Evolutionary conservation across 805 yeast genomes (phyloP).

Genomic region (Wickerhamiella lipophila): DNA sequence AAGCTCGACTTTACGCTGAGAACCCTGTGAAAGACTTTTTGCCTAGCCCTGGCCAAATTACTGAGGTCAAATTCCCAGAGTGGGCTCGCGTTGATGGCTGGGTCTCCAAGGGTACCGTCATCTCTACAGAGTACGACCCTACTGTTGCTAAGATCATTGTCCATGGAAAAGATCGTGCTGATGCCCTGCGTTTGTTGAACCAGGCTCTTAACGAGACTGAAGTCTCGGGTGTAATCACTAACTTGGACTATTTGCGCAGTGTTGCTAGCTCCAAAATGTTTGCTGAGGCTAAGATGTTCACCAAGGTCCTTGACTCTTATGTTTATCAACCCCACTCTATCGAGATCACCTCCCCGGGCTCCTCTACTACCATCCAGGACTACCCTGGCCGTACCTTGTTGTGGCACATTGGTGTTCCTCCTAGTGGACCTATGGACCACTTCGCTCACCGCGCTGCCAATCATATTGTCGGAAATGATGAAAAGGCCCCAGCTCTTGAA

Average conservation of each 20-base stretch:
- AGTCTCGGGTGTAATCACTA: constrained; percentile 78
- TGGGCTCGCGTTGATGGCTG: constrained; percentile 94
- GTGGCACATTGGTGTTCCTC: constrained; percentile 94
- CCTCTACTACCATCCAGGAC: constrained; percentile 93
- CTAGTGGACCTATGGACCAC: constrained; percentile 96
- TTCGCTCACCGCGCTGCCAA: constrained; percentile 84
- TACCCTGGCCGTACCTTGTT: constrained; percentile 79
- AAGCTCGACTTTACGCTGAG: constrained; percentile 92
- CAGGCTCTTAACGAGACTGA: constrained; percentile 76
- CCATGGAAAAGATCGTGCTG: constrained; percentile 78
- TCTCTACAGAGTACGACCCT: constrained; percentile 92
- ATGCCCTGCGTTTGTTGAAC: constrained; percentile 65
- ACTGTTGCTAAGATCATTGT: constrained; percentile 93
- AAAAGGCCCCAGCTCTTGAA: constrained; percentile 78
- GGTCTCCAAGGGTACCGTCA: constrained; percentile 76
- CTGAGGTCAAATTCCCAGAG: constrained; percentile 70
- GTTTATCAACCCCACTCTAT: constrained; percentile 72
- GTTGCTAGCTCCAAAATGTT: constrained; percentile 79
- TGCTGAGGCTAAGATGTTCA: constrained; percentile 67
- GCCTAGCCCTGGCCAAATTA: constrained; percentile 93
- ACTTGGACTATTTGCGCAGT: constrained; percentile 76
- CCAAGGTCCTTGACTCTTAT: constrained; percentile 74
- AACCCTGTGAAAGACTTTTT: constrained; percentile 89
- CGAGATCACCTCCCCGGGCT: constrained; percentile 80
- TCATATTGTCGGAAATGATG: constrained; percentile 76